Base-by-base conservation (phyloP, 805 yeast genomes). In the Zygotorulaspora florentina region DNA sequence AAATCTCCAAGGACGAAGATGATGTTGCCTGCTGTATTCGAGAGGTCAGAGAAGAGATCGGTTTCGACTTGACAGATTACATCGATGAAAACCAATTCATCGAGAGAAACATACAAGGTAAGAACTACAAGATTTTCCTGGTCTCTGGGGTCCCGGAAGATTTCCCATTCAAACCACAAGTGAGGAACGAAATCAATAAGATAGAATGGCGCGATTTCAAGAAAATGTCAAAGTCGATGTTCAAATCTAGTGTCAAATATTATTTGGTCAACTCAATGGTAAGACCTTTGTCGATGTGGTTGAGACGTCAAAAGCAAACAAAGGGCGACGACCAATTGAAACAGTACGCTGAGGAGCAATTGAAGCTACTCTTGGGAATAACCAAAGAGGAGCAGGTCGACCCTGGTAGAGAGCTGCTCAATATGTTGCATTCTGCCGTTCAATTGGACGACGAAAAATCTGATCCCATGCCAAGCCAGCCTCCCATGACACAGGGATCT, bases 11-110 rank as follows among this genome's bases (percentile, higher is more conserved):
- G 62, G 95, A 83, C 60, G 99, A 93, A 69, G 71, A 81, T 12
- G 99, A 93, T 65, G 75, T 80, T 5, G 81, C 78, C 43, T 95
- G 99, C 70, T 97, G 98, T 4, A 67, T 87, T 11, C 77, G 99
- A 57, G 99, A 93, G 64, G 89, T 87, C 17, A 76, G 76, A 51
- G 99, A 93, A 67, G 99, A 93, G 66, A 91, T 90, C 12, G 96
- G 98, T 0, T 90, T 83, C 59, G 95, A 93, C 64, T 82, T 87
- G 40, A 66, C 82, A 1, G 80, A 79, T 13, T 77, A 75, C 52
- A 73, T 90, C 35, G 77, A 80, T 51, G 85, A 83, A 48, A 76
- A 81, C 30, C 87, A 85, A 48, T 87, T 76, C 52, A 75, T 89
- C 42, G 97, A 91, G 61, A 76, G 95, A 61, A 85, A 87, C 3